These are phyloP conservation scores for Gentiana macrophylla DNA, from an alignment of 257 asterid species.

Conservation along the genomic window DNA sequence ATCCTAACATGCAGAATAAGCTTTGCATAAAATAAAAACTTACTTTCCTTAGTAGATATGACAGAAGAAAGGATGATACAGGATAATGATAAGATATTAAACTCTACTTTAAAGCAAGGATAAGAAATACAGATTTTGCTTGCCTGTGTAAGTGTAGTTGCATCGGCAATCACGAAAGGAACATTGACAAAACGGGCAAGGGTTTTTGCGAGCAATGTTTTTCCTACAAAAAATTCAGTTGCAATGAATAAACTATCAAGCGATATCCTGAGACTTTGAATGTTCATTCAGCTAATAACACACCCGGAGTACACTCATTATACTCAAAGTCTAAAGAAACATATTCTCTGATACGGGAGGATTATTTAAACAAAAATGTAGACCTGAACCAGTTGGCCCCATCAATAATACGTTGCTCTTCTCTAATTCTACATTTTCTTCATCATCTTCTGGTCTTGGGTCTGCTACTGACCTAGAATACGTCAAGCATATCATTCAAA, in stretches of 20 bases:
- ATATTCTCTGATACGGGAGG: slow-evolving; percentile 4
- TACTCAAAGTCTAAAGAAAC: not conserved
- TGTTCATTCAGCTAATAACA: not conserved
- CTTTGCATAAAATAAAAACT: not conserved
- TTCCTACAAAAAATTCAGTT: slow-evolving; percentile 37
- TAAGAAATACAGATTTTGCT: slow-evolving; percentile 9
- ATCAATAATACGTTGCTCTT: slow-evolving; percentile 92
- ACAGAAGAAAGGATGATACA: not conserved
- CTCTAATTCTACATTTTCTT: slow-evolving; percentile 71
- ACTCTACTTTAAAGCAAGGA: not conserved
- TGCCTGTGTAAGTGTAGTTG: slow-evolving; percentile 90
- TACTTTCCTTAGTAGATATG: not conserved
- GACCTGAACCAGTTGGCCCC: slow-evolving; percentile 98
- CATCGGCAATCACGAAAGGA: slow-evolving; percentile 90
- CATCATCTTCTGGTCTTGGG: slow-evolving; percentile 37
- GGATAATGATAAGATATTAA: not conserved
- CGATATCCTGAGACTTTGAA: slow-evolving; percentile 9
- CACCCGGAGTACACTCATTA: not conserved
- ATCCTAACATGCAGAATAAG: not conserved
- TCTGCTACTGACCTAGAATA: slow-evolving; percentile 62
- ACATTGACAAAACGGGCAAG: slow-evolving; percentile 96
- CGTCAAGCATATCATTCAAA: slow-evolving; percentile 4
- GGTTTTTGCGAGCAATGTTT: slow-evolving; percentile 86
- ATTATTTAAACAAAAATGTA: too few relatives aligned
- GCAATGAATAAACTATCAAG: slow-evolving; percentile 6